Evolutionary conservation across 192 early-diverging fungal genomes (phyloP).

Genomic region (Linnemannia elongata): DNA sequence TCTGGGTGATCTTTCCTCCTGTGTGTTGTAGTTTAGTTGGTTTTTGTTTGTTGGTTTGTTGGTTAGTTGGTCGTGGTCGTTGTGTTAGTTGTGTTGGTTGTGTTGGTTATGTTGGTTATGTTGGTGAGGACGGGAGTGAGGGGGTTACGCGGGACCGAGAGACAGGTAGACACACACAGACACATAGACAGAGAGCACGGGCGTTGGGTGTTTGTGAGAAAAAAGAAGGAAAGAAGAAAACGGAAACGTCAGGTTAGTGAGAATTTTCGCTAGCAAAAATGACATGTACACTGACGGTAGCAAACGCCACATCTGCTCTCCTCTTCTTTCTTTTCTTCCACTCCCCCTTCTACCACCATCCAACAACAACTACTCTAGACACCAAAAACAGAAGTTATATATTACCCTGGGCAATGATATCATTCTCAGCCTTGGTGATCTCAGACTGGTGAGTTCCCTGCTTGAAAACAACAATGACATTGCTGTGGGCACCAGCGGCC

Average conservation of each 20-base stretch:
- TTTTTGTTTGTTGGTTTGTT: not conserved
- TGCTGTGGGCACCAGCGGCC: not conserved
- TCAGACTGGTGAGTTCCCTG: conserved; percentile 55
- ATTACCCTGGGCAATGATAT: conserved; percentile 27
- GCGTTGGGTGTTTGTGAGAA: not conserved
- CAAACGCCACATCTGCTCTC: no score
- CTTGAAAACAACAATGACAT: conserved; percentile 72
- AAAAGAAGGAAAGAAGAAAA: not conserved
- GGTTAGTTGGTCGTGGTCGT: not conserved
- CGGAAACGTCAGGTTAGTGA: not conserved
- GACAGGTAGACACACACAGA: not conserved
- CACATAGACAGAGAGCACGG: not conserved
- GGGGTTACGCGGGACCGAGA: not conserved
- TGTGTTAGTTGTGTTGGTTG: no score
- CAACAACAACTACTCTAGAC: not conserved
- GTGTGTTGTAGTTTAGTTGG: not conserved
- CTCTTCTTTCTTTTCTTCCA: no score
- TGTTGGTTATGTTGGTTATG: not conserved
- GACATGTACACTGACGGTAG: no score
- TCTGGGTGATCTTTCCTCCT: conserved; percentile 56
- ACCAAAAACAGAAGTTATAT: not conserved
- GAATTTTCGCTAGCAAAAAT: not conserved
- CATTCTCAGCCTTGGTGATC: conserved; percentile 20
- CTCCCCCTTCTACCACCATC: no score
- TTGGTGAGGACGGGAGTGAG: not conserved